A percentile compares a stretch with the other conserved stretches of the same genome.
Evolutionary conservation across 164 flowering plant species (phyloP).

Genomic region (Platanus orientalis): DNA sequence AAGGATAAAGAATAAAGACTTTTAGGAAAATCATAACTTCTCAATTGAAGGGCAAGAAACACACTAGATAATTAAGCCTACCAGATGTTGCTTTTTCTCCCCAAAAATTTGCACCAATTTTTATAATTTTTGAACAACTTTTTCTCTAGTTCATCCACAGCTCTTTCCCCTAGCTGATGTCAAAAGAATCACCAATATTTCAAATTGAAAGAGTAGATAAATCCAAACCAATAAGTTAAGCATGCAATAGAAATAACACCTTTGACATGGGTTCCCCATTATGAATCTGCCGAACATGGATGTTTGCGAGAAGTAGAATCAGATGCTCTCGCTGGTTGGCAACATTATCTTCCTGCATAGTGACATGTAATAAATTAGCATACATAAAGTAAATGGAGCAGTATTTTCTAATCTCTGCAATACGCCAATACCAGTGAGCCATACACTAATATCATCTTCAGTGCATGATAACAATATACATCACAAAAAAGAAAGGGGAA

Average conservation of each 20-base stretch:
- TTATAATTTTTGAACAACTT: conserved; percentile 83
- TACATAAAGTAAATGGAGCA: not conserved
- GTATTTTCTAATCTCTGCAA: too few species aligned
- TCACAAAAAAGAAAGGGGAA: not conserved
- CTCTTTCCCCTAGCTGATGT: conserved; percentile 62
- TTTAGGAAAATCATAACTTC: not conserved
- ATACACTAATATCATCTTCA: not conserved
- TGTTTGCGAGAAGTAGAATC: conserved; percentile 79
- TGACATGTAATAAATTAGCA: too few species aligned
- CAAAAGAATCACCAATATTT: conserved; percentile 3
- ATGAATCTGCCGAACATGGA: conserved; percentile 47
- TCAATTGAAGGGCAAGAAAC: conserved; percentile 1
- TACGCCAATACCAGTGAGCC: too few species aligned
- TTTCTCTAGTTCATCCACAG: conserved; percentile 68
- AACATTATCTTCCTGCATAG: conserved; percentile 70
- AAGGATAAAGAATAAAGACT: not conserved
- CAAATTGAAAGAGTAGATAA: conserved; percentile 7
- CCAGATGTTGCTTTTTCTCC: conserved; percentile 69
- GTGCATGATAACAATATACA: conserved; percentile 59
- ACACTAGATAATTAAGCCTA: conserved; percentile 23
- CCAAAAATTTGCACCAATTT: conserved; percentile 87
- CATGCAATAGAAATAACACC: conserved; percentile 33
- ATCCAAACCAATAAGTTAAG: not conserved
- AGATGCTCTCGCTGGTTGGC: conserved; percentile 96
- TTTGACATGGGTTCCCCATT: conserved; percentile 39